phyloP scores from a whole-genome alignment of 176 grass and related monocot genomes.

The Hyparrhenia diplandra region DNA sequence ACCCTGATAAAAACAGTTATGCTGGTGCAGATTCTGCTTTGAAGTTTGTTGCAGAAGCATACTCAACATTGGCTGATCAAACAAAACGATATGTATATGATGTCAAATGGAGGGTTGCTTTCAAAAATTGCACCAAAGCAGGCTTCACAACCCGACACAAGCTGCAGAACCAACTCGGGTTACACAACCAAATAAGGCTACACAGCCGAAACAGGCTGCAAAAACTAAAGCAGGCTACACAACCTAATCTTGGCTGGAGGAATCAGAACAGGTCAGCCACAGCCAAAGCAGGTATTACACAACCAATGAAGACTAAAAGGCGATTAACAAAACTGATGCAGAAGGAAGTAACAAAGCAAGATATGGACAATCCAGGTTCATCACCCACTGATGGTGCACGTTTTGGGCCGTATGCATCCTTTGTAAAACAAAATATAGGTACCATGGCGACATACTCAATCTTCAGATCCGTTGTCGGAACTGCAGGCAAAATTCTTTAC shows the following conservation, averaged over 20 bases:
- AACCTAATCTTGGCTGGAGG: neutral
- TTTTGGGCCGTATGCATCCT: constrained; percentile 78
- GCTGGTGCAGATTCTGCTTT: constrained; percentile 85
- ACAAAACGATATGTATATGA: constrained; percentile 54
- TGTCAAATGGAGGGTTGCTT: constrained; percentile 50
- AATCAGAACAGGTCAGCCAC: neutral
- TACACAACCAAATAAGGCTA: neutral
- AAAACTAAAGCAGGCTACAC: neutral
- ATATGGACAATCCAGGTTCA: neutral
- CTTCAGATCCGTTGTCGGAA: constrained; percentile 55
- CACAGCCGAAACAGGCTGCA: neutral
- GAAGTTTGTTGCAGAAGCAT: constrained; percentile 81
- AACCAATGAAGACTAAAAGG: constrained; percentile 29
- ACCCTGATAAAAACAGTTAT: constrained; percentile 87
- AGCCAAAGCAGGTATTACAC: constrained; percentile 23
- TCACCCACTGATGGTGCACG: constrained; percentile 13
- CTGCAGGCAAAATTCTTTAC: constrained; percentile 56
- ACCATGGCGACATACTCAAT: neutral
- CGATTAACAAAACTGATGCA: neutral
- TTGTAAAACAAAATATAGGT: neutral
- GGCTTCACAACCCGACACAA: neutral
- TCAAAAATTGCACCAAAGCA: constrained; percentile 25
- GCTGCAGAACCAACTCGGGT: neutral
- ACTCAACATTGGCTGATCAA: constrained; percentile 56
- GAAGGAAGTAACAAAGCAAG: neutral